Percentiles rank a stretch among this genome's conserved stretches.
phyloP scores from a whole-genome alignment of 768 basidiomycete genomes.

The Leccinum ochraceum region DNA sequence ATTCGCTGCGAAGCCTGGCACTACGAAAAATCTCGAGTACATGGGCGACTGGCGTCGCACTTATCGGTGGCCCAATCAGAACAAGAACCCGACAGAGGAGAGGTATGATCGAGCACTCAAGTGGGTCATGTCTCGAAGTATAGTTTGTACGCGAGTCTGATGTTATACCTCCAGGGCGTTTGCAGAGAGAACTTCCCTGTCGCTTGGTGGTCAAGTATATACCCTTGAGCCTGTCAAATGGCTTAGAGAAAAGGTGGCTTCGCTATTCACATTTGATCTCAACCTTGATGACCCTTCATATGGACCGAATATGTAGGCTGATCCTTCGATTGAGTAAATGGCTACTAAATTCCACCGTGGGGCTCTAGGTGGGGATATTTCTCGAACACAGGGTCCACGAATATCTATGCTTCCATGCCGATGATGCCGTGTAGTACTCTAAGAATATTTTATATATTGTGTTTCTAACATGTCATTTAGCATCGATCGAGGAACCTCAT shows the following conservation, averaged over 20 bases:
- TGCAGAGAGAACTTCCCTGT: neutral
- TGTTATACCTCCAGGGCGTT: constrained; percentile 6
- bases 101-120: constrained; percentile 12
- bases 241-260: constrained; percentile 19
- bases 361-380: constrained; percentile 22
- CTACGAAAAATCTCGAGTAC: neutral
- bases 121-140: constrained; percentile 2
- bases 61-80: neutral
- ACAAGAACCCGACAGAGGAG: constrained; percentile 7
- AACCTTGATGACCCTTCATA: constrained; percentile 12
- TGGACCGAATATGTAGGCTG: constrained; percentile 18
- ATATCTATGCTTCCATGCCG: constrained; percentile 4
- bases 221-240: constrained; percentile 6
- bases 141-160: neutral
- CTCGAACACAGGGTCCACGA: neutral
- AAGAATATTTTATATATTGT: neutral
- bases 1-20: constrained; percentile 2
- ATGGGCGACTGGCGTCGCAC: constrained; percentile 11
- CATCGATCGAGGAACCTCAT: constrained; percentile 21
- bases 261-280: constrained; percentile 17
- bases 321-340: neutral
- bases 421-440: constrained; percentile 6
- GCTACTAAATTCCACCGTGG: neutral
- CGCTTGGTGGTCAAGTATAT: neutral
- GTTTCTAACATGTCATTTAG: constrained; percentile 7